These are phyloP conservation scores for Pseudogymnoascus sp. DNA, from an alignment of 2,329 filamentous ascomycete genomes.

Conservation along the genomic window DNA sequence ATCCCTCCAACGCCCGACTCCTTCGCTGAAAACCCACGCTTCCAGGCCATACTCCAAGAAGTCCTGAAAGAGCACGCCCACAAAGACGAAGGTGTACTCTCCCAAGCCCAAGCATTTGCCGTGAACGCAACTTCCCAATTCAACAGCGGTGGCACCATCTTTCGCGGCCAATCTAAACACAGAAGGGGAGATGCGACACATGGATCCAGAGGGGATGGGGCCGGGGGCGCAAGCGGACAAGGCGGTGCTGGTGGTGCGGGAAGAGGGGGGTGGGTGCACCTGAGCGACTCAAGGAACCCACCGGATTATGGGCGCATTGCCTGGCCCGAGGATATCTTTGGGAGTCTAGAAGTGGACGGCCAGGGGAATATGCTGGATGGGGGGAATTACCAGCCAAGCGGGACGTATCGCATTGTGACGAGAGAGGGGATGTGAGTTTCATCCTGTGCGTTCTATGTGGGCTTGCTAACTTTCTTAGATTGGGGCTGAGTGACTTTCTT, in stretches of 20 bases:
- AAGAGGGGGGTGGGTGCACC: slow-evolving; percentile 54
- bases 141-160: slow-evolving; percentile 44
- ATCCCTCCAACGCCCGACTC: slow-evolving; percentile 54
- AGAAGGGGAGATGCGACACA: slow-evolving; percentile 30
- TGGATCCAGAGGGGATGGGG: slow-evolving; percentile 38
- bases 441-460: background rate
- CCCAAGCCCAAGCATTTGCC: slow-evolving; percentile 53
- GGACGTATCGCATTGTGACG: slow-evolving; percentile 56
- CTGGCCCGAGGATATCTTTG: slow-evolving; percentile 62
- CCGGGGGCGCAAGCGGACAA: slow-evolving; percentile 48
- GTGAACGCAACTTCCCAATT: slow-evolving; percentile 47
- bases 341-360: slow-evolving; percentile 56
- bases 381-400: slow-evolving; percentile 50
- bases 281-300: slow-evolving; percentile 55
- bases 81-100: slow-evolving; percentile 45
- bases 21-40: slow-evolving; percentile 51
- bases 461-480: slow-evolving; percentile 30
- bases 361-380: slow-evolving; percentile 44
- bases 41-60: slow-evolving; percentile 50
- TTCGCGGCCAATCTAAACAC: slow-evolving; percentile 29
- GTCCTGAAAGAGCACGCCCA: slow-evolving; percentile 48
- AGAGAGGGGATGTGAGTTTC: slow-evolving; percentile 58
- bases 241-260: slow-evolving; percentile 54
- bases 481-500: slow-evolving; percentile 48
- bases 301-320: slow-evolving; percentile 61